Conservation (phyloP, 1,139 yeast genomes). For the Taiozyma onychis region DNA sequence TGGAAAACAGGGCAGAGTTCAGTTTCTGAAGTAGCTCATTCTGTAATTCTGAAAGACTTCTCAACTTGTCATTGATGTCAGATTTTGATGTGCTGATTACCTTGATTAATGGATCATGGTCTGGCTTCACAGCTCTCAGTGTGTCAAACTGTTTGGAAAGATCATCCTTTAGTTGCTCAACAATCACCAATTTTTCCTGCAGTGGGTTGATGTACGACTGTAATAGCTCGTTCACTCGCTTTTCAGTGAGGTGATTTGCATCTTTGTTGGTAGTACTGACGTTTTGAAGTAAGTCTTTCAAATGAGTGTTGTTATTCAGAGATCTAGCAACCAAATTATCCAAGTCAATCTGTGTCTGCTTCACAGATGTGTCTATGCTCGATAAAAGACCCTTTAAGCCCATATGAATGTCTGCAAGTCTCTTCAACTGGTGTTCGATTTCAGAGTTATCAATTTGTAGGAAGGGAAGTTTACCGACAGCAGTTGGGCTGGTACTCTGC, state of each 20-base stretch:
- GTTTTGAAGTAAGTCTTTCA: conserved; percentile 27
- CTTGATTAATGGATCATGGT: not conserved
- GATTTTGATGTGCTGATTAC: not conserved
- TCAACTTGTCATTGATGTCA: not conserved
- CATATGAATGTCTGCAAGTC: conserved; percentile 25
- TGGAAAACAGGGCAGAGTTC: not conserved
- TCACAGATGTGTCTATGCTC: conserved; percentile 31
- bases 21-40: not conserved
- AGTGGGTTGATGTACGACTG: not conserved
- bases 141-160: not conserved
- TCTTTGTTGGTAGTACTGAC: conserved; percentile 7
- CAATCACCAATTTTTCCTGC: not conserved
- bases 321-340: conserved; percentile 35
- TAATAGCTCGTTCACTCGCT: conserved; percentile 1
- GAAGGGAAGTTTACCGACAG: conserved; percentile 23
- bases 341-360: conserved; percentile 35
- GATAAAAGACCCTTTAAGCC: conserved; percentile 24
- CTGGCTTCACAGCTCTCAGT: not conserved
- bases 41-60: not conserved
- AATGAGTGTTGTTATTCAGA: conserved; percentile 36
- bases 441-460: conserved; percentile 20
- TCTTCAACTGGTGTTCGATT: conserved; percentile 26
- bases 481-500: conserved; percentile 15
- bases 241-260: conserved; percentile 1
- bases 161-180: not conserved